A percentile compares a stretch with the other conserved stretches of the same genome.
These are phyloP conservation scores for Fusarium virguliforme DNA, from an alignment of 2,329 filamentous ascomycete genomes.

Conservation along the genomic window DNA sequence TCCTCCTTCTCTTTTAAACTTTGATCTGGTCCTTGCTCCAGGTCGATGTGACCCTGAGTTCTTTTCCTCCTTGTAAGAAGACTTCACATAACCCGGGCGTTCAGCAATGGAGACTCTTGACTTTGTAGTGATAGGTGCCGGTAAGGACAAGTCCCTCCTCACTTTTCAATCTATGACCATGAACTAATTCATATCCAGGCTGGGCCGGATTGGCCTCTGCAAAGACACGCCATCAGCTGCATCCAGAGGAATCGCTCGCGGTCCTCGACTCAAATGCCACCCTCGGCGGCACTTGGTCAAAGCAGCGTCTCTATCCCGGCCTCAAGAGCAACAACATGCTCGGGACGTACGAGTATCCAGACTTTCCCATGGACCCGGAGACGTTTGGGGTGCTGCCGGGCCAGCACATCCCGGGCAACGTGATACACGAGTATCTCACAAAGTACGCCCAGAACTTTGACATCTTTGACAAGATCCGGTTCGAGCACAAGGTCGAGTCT, in stretches of 20 bases:
- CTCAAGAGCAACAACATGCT: slow-evolving; percentile 83
- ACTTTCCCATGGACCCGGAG: slow-evolving; percentile 77
- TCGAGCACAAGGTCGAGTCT: slow-evolving; percentile 58
- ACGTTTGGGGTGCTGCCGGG: slow-evolving; percentile 65
- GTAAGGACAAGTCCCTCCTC: slow-evolving; percentile 58
- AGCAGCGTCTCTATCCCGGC: slow-evolving; percentile 76
- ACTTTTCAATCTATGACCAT: not conserved
- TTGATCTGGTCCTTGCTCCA: slow-evolving; percentile 8
- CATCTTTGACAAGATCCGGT: slow-evolving; percentile 60
- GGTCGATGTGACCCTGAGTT: slow-evolving; percentile 1
- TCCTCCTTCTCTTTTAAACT: slow-evolving; percentile 26
- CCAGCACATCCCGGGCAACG: slow-evolving; percentile 65
- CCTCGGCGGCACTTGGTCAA: slow-evolving; percentile 80
- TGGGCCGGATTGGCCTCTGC: slow-evolving; percentile 72
- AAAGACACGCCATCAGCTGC: slow-evolving; percentile 73
- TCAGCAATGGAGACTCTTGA: slow-evolving; percentile 62
- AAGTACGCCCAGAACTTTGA: slow-evolving; percentile 63
- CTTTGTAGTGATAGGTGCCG: slow-evolving; percentile 68
- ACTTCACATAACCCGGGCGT: not conserved
- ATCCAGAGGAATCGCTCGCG: slow-evolving; percentile 70
- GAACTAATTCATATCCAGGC: slow-evolving; percentile 40
- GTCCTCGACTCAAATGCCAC: slow-evolving; percentile 72
- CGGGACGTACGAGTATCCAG: slow-evolving; percentile 81
- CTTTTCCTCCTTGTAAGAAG: slow-evolving; percentile 3
- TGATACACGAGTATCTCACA: slow-evolving; percentile 65